Conservation (phyloP, 2,329 filamentous ascomycete species). For the Stromatinia cepivora region DNA sequence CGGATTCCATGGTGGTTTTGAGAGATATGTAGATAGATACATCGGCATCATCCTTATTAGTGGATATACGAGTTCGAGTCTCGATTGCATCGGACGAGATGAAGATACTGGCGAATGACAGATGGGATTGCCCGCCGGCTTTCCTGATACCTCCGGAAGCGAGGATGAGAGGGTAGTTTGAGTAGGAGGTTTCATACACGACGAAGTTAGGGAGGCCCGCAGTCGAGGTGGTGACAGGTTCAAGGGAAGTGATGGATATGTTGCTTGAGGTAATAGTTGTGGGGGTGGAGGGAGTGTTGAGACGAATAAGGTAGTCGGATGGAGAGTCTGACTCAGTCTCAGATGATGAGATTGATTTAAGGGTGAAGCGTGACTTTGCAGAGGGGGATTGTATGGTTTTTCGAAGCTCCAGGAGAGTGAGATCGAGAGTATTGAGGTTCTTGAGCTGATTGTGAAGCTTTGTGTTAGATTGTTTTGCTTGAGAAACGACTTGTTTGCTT, state of each 20-base stretch:
- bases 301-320: conserved; percentile 44
- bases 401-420: conserved; percentile 44
- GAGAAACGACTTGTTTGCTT: not conserved
- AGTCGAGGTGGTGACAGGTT: conserved; percentile 40
- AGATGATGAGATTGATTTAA: conserved; percentile 40
- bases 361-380: conserved; percentile 44
- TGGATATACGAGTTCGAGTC: conserved; percentile 32
- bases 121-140: conserved; percentile 44
- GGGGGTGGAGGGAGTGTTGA: conserved; percentile 32
- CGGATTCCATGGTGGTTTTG: conserved; percentile 40
- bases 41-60: conserved; percentile 41
- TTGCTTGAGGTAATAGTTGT: conserved; percentile 28
- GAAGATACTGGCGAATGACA: conserved; percentile 40
- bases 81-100: conserved; percentile 40
- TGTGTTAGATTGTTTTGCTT: conserved; percentile 39
- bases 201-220: conserved; percentile 46
- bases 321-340: not conserved
- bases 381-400: conserved; percentile 40
- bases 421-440: conserved; percentile 38
- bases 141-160: conserved; percentile 45
- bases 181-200: conserved; percentile 49
- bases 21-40: conserved; percentile 48
- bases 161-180: conserved; percentile 48
- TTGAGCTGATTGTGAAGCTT: conserved; percentile 15
- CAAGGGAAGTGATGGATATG: conserved; percentile 34